Conservation (phyloP, 306 rosid genomes). For the Bauhinia variegata region DNA sequence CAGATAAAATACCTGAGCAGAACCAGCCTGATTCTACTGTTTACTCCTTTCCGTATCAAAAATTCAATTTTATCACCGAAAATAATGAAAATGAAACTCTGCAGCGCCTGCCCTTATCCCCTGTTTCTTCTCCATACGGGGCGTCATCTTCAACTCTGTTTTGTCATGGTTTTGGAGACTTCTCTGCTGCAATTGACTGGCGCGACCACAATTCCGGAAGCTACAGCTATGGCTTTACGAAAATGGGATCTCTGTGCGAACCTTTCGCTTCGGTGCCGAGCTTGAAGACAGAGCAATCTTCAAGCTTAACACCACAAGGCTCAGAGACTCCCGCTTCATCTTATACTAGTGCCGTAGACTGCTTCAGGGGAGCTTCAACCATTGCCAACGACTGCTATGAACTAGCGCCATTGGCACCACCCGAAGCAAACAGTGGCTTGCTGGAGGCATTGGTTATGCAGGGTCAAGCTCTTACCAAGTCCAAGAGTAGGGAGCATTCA, state of each 20-base stretch:
- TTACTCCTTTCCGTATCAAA: constrained; percentile 33
- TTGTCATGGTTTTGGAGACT: constrained; percentile 38
- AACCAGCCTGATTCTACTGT: constrained; percentile 31
- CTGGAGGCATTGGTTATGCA: constrained; percentile 61
- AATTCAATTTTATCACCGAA: constrained; percentile 41
- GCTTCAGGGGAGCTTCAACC: constrained; percentile 40
- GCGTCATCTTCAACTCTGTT: constrained; percentile 41
- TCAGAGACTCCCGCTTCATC: constrained; percentile 58
- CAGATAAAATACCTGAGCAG: neutral
- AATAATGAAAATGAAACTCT: constrained; percentile 26
- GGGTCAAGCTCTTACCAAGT: constrained; percentile 41
- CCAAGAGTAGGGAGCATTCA: constrained; percentile 38
- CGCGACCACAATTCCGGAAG: constrained; percentile 32
- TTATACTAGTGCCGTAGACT: constrained; percentile 47
- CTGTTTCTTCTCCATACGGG: constrained; percentile 48
- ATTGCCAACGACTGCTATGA: constrained; percentile 27
- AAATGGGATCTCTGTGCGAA: constrained; percentile 37
- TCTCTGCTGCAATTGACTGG: constrained; percentile 25
- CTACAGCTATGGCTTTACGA: constrained; percentile 32
- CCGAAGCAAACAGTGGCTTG: constrained; percentile 54
- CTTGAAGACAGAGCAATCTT: constrained; percentile 52
- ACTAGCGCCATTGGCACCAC: constrained; percentile 21
- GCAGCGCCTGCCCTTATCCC: constrained; percentile 43
- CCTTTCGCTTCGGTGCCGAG: constrained; percentile 28
- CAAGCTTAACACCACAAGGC: constrained; percentile 51